Conservation (phyloP, 2,329 filamentous ascomycete genomes). For the Fusarium goolgardi region DNA sequence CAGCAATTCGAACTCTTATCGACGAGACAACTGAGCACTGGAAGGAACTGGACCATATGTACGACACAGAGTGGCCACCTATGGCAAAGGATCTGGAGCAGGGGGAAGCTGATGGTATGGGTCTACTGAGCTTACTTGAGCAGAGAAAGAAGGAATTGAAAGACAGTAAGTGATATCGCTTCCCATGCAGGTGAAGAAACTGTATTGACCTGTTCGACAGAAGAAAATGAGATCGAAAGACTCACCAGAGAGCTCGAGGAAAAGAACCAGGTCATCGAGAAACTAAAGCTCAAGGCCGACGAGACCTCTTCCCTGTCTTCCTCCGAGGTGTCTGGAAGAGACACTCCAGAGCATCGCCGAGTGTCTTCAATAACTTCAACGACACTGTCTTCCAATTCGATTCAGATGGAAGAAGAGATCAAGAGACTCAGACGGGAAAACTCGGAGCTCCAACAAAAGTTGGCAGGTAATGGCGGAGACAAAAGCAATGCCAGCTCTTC, state of each 20-base stretch:
- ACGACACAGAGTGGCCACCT: constrained; percentile 10
- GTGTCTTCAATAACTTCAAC: neutral
- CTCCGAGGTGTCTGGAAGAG: neutral
- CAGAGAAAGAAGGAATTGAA: neutral
- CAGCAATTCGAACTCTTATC: neutral
- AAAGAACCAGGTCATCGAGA: neutral
- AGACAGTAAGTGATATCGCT: constrained; percentile 7
- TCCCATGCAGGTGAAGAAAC: neutral
- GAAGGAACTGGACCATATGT: neutral
- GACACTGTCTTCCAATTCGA: neutral
- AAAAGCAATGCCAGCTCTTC: neutral
- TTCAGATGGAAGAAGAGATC: neutral
- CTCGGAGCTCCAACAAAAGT: neutral
- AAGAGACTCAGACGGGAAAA: neutral
- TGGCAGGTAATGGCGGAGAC: neutral
- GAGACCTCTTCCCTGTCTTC: neutral
- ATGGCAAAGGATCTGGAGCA: neutral
- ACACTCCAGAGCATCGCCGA: neutral
- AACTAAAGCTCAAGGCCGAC: neutral
- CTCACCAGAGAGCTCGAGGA: neutral
- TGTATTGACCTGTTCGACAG: neutral
- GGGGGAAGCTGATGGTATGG: neutral
- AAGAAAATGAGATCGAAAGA: too few relatives aligned
- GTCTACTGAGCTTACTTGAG: neutral
- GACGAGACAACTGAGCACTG: neutral